Base-by-base conservation (phyloP, 2,329 filamentous ascomycete species). In the Tothia fuscella region DNA sequence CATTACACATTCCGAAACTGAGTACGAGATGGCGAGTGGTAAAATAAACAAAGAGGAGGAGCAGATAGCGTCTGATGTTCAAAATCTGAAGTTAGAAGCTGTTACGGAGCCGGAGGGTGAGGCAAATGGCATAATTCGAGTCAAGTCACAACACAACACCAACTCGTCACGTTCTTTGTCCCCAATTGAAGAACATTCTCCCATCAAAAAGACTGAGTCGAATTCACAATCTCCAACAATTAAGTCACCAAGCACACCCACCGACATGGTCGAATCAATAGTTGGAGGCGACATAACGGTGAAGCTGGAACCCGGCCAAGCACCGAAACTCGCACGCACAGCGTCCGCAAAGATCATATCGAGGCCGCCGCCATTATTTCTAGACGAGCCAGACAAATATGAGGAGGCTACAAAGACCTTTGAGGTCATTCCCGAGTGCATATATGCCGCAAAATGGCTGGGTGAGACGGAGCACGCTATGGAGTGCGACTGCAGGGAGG, bases 401-500 rank as follows among this genome's bases (percentile, higher is more conserved):
- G 63, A 68, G 26, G 83, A 91, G 51, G 83, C 91, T 3, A 79
- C 74, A 51, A 66, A 70, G 20, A 76, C 76, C 12, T 98, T 98
- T 53, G 76, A 85, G 50, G 69, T 89, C 39, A 87, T 98, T 48
- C 67, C 79, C 40, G 76, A 85, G 51, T 96, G 89, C 61, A 80
- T 83, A 25, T 98, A 98, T 62, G 86, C 84, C 41, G 86, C 87
- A 50, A 95, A 93, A 61, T 77, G 83, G 50, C 78, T 96, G 65
- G 91, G 91, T 40, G 82, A 81, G 49, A 93, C 91, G 20, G 89
- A 95, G 55, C 83, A 88, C 64, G 89, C 84, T 46, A 71, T 96
- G 61, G 91, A 95, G 62, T 98, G 91, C 64, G 91, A 98, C 59
- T 98, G 91, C 63, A 71, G 74, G 51, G 85, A 93, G 64, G 86